Evolutionary conservation across 345 rosid genomes (phyloP), one percentile per base, ranked within the genome.

Genomic region (Boechera stricta): DNA sequence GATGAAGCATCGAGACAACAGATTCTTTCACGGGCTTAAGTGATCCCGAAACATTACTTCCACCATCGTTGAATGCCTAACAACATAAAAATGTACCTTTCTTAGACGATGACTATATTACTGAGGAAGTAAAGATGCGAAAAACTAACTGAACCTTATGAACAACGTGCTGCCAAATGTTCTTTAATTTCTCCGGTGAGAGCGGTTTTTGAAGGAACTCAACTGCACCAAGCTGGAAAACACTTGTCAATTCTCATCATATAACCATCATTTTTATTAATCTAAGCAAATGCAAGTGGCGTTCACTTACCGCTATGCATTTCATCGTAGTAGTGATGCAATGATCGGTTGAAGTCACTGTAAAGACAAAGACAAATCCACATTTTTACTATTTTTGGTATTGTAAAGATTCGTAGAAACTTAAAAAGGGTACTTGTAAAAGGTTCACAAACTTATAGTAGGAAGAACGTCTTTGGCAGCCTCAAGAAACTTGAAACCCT

Each of bases 101-200:
- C 26, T 38, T 41, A 28, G 16, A 80, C 16, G 39, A 32, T 51
- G 55, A 45, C 21, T 45, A 18, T 11, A 11, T 9, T 0, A 24
- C 15, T 11, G 0, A 67, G 10, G 8, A 68, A 45, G 53, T 28
- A 48, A 36, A 55, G 32, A 60, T 8, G 53, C 45, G 1, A 44
- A 54, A 69, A 53, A 73, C 55, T 28, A 66, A 49, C 4, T 68
- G 7, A 65, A 92, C 99, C 96, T 92, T 92, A 72, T 92, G 98
- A 77, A 91, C 93, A 73, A 95, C 98, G 26, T 95, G 99, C 80
- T 95, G 99, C 99, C 99, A 95, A 73, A 95, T 84, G 65, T 95
- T 91, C 83, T 86, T 84, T 70, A 95, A 80, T 78, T 92, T 95
- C 69, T 91, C 98, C 62, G 88, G 89, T 0, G 86, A 87, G 35